Percentiles rank a stretch among this genome's conserved stretches.
These are phyloP conservation scores for Candida tibetensis DNA, from an alignment of 805 yeast genomes.

Conservation along the genomic window DNA sequence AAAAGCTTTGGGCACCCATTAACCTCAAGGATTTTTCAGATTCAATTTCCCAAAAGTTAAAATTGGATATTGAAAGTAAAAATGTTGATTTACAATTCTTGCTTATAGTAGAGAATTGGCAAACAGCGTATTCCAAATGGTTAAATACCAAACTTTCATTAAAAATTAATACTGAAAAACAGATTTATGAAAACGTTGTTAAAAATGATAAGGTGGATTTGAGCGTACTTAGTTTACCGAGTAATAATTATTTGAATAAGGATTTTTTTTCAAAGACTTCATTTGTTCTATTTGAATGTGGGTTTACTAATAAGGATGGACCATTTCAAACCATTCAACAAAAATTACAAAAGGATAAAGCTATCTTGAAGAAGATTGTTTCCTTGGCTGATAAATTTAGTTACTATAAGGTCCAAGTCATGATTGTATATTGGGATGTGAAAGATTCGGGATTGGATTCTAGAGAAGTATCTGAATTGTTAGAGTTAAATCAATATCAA, in stretches of 20 bases:
- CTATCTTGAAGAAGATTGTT: slow-evolving; percentile 33
- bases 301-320: slow-evolving; percentile 29
- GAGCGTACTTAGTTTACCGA: slow-evolving; percentile 41
- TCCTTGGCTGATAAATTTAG: slow-evolving; percentile 34
- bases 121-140: slow-evolving; percentile 47
- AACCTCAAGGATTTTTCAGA: slow-evolving; percentile 34
- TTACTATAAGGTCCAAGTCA: slow-evolving; percentile 36
- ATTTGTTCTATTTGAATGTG: slow-evolving; percentile 52
- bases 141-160: slow-evolving; percentile 43
- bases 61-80: slow-evolving; percentile 18
- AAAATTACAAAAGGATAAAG: slow-evolving; percentile 38
- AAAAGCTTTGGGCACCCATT: slow-evolving; percentile 48
- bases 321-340: slow-evolving; percentile 15
- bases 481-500: slow-evolving; percentile 14
- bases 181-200: slow-evolving; percentile 25
- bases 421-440: slow-evolving; percentile 44
- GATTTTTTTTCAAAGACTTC: slow-evolving; percentile 39
- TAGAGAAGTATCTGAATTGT: slow-evolving; percentile 14
- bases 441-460: slow-evolving; percentile 15
- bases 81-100: slow-evolving; percentile 31
- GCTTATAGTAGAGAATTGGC: slow-evolving; percentile 51
- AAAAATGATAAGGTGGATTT: slow-evolving; percentile 27
- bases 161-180: slow-evolving; percentile 24
- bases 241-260: slow-evolving; percentile 31
- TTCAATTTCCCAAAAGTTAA: slow-evolving; percentile 26